These are phyloP conservation scores for Populus deltoides DNA, from an alignment of 345 rosid genomes.

Conservation along the genomic window DNA sequence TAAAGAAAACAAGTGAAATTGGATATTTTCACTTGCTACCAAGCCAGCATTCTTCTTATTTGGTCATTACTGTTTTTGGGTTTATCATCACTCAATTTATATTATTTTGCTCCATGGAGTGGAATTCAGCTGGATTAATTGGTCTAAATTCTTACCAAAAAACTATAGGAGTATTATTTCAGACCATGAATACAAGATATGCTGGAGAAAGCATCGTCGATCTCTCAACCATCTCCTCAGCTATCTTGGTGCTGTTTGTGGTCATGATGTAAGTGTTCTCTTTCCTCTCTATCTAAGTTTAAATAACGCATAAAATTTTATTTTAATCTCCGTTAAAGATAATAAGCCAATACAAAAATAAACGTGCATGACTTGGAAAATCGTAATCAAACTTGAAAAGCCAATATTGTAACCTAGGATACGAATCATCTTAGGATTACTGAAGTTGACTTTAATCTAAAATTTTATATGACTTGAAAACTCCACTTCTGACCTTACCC, in stretches of 20 bases:
- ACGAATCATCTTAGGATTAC: not conserved
- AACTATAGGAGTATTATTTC: slow-evolving; percentile 41
- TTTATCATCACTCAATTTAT: slow-evolving; percentile 38
- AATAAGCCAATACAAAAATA: too few species aligned
- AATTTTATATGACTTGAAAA: too few species aligned
- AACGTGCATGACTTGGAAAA: too few species aligned
- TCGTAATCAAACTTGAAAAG: too few species aligned
- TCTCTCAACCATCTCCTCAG: slow-evolving; percentile 51
- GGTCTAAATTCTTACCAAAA: slow-evolving; percentile 45
- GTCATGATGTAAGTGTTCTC: slow-evolving; percentile 60
- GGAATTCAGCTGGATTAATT: slow-evolving; percentile 41
- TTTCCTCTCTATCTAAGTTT: not conserved
- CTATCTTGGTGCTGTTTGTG: slow-evolving; percentile 51
- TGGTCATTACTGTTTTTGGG: slow-evolving; percentile 46
- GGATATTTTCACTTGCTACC: slow-evolving; percentile 51
- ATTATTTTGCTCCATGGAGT: slow-evolving; percentile 41
- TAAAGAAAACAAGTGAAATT: slow-evolving; percentile 34
- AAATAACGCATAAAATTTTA: too few species aligned
- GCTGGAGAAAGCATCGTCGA: slow-evolving; percentile 56
- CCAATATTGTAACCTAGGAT: too few species aligned
- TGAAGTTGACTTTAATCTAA: not conserved
- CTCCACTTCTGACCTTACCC: too few species aligned
- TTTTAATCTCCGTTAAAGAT: too few species aligned
- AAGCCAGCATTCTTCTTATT: slow-evolving; percentile 8
- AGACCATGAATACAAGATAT: slow-evolving; percentile 53